Base-by-base conservation (phyloP, 768 basidiomycete genomes). In the Trichaptum fuscoviolaceum region DNA sequence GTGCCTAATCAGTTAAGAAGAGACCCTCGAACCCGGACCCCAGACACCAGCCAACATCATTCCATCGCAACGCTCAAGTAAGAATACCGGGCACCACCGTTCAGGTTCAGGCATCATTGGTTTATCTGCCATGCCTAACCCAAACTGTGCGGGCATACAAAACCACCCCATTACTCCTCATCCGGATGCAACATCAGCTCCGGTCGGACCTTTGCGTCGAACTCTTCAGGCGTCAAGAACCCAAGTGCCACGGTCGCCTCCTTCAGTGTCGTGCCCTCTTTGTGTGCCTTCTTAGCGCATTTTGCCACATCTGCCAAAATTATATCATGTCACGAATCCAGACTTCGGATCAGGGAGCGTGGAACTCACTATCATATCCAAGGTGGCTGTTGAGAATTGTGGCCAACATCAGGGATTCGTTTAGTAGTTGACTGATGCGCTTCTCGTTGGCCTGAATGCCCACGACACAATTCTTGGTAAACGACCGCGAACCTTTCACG, bases 241-340 rank as follows among this genome's bases (percentile, higher is more conserved):
- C 93, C 94, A 36, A 98, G 85, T 23, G 87, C 77, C 60, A 99
- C 89, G 12, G 95, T 95, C 57, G 97, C 95, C 79, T 95, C 91
- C 82, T 96, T 99, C 77, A 99, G 75, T 67, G 97, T 99, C 62
- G 89, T 92, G 27, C 97, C 97, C 79, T 99, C 95, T 77, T 91
- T 94, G 84, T 99, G 97, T n/a, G 97, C 97, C 78, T 99, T 99
- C 86, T 99, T 99, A 30, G 97, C 97, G 73, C 92, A 94, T 80
- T 93, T 95, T 63, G 97, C 97, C 63, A 99, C 97, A 79, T 97
- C 95, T 98, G 74, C 58, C 68, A 58, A 17, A 25, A 26, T 69
- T 23, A 60, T 59, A n/a, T 36, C 63, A 18, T 57, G 68, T 67
- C 20, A 74, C 65, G 67, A 4, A 10, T 27, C 23, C 20, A 24